Evolutionary conservation across 2,329 filamentous ascomycete species (phyloP).

Genomic region (Aspergillus tanneri): DNA sequence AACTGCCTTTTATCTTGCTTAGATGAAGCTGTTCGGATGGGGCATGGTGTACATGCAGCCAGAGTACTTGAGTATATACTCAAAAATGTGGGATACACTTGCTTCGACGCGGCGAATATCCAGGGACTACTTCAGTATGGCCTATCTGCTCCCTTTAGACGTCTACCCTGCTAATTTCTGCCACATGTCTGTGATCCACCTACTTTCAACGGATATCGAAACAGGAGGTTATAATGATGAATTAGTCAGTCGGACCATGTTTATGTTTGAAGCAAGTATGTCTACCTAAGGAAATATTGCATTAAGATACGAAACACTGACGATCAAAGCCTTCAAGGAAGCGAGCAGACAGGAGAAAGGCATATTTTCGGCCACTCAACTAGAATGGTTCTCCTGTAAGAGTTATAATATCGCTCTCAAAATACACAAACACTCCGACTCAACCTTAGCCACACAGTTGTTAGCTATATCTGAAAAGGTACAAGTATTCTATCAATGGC

Average conservation of each 20-base stretch:
- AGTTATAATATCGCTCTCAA: conserved; percentile 75
- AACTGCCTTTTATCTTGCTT: conserved; percentile 77
- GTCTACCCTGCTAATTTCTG: conserved; percentile 12
- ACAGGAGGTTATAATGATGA: conserved; percentile 24
- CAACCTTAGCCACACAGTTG: conserved; percentile 57
- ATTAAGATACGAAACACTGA: conserved; percentile 35
- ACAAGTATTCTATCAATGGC: background rate
- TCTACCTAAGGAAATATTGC: conserved; percentile 23
- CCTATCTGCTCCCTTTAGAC: conserved; percentile 16
- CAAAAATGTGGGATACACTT: conserved; percentile 52
- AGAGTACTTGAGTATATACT: conserved; percentile 61
- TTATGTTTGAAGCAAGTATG: conserved; percentile 53
- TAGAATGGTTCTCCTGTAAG: conserved; percentile 82
- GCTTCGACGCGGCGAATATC: conserved; percentile 55
- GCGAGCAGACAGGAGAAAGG: conserved; percentile 45
- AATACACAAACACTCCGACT: conserved; percentile 58
- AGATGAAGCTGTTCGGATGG: conserved; percentile 68
- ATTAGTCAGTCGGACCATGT: conserved; percentile 53
- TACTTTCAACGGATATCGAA: conserved; percentile 47
- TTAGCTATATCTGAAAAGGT: conserved; percentile 47
- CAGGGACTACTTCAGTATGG: conserved; percentile 63
- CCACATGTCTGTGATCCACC: conserved; percentile 44
- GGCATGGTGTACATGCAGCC: conserved; percentile 61
- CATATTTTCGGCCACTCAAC: conserved; percentile 62
- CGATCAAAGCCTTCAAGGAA: conserved; percentile 41